phyloP scores from a whole-genome alignment of 2,329 filamentous ascomycete species.

The Cytospora piceae region DNA sequence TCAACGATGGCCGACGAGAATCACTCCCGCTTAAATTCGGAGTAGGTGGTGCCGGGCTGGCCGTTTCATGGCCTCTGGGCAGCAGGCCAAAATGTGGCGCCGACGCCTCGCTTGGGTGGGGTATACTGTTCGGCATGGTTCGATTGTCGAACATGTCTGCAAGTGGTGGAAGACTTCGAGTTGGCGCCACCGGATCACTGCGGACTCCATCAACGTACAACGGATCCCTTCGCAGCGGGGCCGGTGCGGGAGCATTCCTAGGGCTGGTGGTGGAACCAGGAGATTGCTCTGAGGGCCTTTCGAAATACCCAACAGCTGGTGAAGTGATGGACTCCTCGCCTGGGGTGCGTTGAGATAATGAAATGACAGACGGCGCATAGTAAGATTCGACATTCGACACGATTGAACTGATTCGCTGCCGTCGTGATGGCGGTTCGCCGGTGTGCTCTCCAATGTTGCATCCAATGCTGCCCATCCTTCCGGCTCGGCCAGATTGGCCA shows the following conservation, averaged over 20 bases:
- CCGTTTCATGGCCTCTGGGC: conserved; percentile 29
- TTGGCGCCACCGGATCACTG: conserved; percentile 38
- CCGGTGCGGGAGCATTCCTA: conserved; percentile 33
- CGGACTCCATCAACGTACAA: conserved; percentile 36
- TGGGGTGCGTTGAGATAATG: conserved; percentile 42
- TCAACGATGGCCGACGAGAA: conserved; percentile 46
- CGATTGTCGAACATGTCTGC: conserved; percentile 52
- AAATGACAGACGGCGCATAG: conserved; percentile 45
- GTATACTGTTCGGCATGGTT: conserved; percentile 30
- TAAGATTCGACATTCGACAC: conserved; percentile 52
- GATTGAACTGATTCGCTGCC: conserved; percentile 53
- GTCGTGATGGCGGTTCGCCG: conserved; percentile 45
- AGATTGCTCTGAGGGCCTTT: conserved; percentile 35
- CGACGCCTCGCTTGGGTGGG: conserved; percentile 29
- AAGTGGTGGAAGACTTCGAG: conserved; percentile 49
- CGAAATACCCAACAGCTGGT: conserved; percentile 45
- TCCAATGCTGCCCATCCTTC: conserved; percentile 15
- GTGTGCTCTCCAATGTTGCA: conserved; percentile 14
- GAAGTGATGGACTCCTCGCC: conserved; percentile 50
- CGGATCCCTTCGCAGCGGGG: conserved; percentile 32
- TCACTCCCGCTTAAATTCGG: conserved; percentile 36
- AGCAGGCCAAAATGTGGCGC: conserved; percentile 19
- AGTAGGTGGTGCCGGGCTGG: conserved; percentile 36
- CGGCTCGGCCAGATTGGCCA: conserved; percentile 50
- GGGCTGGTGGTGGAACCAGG: conserved; percentile 36